These are phyloP conservation scores for Setomelanomma holmii DNA, from an alignment of 2,329 filamentous ascomycete genomes.

Conservation along the genomic window DNA sequence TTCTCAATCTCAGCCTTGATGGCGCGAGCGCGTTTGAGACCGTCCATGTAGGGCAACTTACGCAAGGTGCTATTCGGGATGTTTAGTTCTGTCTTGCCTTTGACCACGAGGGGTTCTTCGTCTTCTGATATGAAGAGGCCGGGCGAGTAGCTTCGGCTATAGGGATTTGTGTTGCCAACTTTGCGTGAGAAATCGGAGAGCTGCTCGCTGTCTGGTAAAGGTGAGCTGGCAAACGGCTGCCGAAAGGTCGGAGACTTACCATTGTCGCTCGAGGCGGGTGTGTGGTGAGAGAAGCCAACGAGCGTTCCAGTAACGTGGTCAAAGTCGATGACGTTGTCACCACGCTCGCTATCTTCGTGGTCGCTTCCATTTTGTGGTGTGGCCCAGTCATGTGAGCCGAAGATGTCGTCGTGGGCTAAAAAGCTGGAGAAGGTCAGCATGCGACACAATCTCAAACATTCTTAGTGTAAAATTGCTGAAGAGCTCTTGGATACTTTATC, in stretches of 20 bases:
- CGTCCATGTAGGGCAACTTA: slow-evolving; percentile 9
- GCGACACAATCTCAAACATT: too few relatives aligned
- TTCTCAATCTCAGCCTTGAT: slow-evolving; percentile 23
- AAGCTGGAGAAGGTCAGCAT: background rate
- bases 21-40: slow-evolving; percentile 22
- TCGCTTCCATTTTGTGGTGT: background rate
- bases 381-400: background rate
- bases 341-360: background rate
- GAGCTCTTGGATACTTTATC: too few relatives aligned
- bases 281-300: background rate
- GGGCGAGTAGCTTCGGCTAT: background rate
- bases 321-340: background rate
- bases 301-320: too few relatives aligned
- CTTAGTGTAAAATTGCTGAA: too few relatives aligned
- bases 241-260: background rate
- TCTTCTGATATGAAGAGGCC: slow-evolving; percentile 18
- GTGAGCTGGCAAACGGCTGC: background rate
- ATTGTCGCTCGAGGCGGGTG: background rate
- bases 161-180: background rate
- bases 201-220: background rate
- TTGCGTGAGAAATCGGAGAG: background rate
- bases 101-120: background rate
- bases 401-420: background rate
- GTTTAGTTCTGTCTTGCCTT: background rate
- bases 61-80: background rate